Evolutionary conservation across 2,329 filamentous ascomycete species (phyloP), one percentile per base, ranked within the genome.

Genomic region (Penicillium janthinellum): DNA sequence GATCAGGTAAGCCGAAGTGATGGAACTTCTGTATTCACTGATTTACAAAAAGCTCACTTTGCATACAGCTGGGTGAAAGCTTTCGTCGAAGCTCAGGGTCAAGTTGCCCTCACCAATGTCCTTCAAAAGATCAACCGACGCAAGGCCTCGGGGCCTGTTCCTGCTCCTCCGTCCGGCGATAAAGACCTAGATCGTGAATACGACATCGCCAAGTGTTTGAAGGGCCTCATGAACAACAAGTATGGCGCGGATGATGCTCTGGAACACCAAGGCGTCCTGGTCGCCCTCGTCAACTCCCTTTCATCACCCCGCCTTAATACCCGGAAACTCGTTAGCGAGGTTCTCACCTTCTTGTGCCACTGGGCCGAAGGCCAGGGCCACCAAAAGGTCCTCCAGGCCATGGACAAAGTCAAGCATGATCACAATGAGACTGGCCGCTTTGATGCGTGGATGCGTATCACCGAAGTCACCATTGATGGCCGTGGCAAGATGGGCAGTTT

Each of bases 211-310:
- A 99, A 99, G 79, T 98, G 95, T 79, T 79, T 99, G 59, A 98
- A 98, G 81, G 92, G 93, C 35, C 79, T 98, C 59, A 96, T 98
- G 90, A 99, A 99, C 86, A 99, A 97, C 85, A 97, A 96, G 75
- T 98, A 96, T 75, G 95, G 95, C 62, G 95, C 95, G 62, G 95
- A 99, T 74, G 93, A 99, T 83, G 95, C 95, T 17, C 82, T 99
- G 58, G 83, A 87, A 61, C 93, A 98, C 73, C 90, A 95, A 72
- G 91, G 94, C 73, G 91, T 98, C 64, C 89, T 97, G 64, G 87
- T 96, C 58, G 91, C 95, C 1, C 83, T 99, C 47, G 91, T 90
- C 52, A 92, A 88, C 22, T 96, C 92, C 38, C 82, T 99, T 58
- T 91, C 93, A 55, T 96, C 93, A 10, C 90, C 93, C 8, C 88